Evolutionary conservation across 345 rosid species (phyloP).

Genomic region (Litchi chinensis): DNA sequence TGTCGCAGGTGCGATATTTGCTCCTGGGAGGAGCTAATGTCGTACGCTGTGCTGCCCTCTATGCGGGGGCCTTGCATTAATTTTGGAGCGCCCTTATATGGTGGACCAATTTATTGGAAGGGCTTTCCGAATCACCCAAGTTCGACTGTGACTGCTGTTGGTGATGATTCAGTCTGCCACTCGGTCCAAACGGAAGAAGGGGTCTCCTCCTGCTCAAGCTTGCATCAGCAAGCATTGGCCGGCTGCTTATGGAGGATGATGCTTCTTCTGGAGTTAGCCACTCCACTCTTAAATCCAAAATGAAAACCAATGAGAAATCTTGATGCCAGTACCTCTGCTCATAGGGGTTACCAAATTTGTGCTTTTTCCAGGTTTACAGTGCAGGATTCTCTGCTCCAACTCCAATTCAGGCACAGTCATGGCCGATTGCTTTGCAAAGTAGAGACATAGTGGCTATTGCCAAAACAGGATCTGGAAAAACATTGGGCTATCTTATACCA

Average conservation of each 20-base stretch:
- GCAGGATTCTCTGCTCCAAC: slow-evolving; percentile 98
- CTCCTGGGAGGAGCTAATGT: slow-evolving; percentile 98
- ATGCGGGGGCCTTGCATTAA: slow-evolving; percentile 65
- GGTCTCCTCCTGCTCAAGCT: slow-evolving; percentile 93
- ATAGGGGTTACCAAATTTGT: slow-evolving; percentile 56
- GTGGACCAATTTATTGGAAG: slow-evolving; percentile 70
- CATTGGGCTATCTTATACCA: slow-evolving; percentile 90
- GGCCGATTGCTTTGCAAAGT: slow-evolving; percentile 93
- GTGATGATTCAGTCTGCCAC: slow-evolving; percentile 86
- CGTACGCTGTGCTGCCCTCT: slow-evolving; percentile 94
- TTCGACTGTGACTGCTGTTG: slow-evolving; percentile 79
- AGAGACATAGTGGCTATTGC: slow-evolving; percentile 97
- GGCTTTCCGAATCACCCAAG: slow-evolving; percentile 74
- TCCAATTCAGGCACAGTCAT: slow-evolving; percentile 99
- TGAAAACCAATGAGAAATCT: slow-evolving; percentile 44
- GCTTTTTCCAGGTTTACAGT: slow-evolving; percentile 80
- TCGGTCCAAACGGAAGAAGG: slow-evolving; percentile 74
- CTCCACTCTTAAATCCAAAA: slow-evolving; percentile 41
- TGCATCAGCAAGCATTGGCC: slow-evolving; percentile 78
- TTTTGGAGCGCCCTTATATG: slow-evolving; percentile 73
- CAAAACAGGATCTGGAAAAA: slow-evolving; percentile 97
- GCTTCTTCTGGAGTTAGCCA: slow-evolving; percentile 90
- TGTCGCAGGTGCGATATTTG: slow-evolving; percentile 99
- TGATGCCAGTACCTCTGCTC: slow-evolving; percentile 58
- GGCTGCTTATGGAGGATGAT: slow-evolving; percentile 88